These are phyloP conservation scores for Lactarius hengduanensis DNA, from an alignment of 768 basidiomycete genomes.

Conservation along the genomic window DNA sequence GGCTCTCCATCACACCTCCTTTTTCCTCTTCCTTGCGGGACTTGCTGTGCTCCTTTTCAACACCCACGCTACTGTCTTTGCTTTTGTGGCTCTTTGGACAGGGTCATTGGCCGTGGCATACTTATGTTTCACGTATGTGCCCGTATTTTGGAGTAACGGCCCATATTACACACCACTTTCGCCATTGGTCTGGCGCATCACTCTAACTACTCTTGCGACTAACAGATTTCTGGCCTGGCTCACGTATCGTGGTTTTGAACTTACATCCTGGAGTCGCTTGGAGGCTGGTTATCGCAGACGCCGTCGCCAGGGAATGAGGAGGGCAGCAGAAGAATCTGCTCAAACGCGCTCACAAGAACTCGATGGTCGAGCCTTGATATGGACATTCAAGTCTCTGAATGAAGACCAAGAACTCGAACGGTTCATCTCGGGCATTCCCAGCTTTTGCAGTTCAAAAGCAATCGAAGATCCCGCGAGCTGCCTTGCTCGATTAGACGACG, in stretches of 20 bases:
- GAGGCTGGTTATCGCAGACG: neutral
- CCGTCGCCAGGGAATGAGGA: neutral
- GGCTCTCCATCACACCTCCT: neutral
- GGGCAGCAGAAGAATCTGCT: neutral
- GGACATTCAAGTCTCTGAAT: neutral
- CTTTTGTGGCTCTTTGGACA: neutral
- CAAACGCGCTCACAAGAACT: neutral
- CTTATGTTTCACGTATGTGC: neutral
- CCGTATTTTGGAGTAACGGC: neutral
- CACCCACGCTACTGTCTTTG: neutral
- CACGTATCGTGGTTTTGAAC: neutral
- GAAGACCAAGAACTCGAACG: slow-evolving; percentile 2
- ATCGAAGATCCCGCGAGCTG: neutral
- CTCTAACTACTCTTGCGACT: neutral
- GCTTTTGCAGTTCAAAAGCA: neutral
- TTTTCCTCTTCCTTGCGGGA: slow-evolving; percentile 1
- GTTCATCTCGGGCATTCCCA: neutral
- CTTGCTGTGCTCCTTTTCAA: neutral
- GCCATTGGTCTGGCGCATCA: neutral
- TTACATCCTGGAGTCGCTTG: neutral
- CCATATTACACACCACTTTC: neutral
- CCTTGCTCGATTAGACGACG: neutral
- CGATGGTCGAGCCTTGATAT: neutral
- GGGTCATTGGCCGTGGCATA: neutral
- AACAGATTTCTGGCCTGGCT: neutral